Evolutionary conservation across 2,329 filamentous ascomycete genomes (phyloP).

Genomic region (Ceratocystis lukuohia): DNA sequence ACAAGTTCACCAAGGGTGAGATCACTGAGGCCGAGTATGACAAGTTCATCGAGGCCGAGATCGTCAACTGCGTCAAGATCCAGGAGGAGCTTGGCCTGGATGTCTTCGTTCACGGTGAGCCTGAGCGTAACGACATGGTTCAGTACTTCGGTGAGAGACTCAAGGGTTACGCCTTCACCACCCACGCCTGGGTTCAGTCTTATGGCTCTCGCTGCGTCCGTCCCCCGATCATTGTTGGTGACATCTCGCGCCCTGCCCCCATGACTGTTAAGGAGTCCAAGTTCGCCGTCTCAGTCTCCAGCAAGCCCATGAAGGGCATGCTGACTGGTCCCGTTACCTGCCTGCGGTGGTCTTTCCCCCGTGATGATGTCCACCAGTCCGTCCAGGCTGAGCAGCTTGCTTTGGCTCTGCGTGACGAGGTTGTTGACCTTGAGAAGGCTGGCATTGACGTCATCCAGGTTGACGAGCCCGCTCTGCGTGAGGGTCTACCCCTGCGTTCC

Average conservation of each 20-base stretch:
- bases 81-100: constrained; percentile 97
- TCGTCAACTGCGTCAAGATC: constrained; percentile 84
- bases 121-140: constrained; percentile 99
- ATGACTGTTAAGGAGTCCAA: constrained; percentile 99
- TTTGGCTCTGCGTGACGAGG: constrained; percentile 95
- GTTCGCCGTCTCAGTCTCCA: constrained; percentile 89
- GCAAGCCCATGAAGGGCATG: constrained; percentile 99
- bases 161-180: constrained; percentile 96
- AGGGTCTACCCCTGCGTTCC: constrained; percentile 91
- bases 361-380: constrained; percentile 98
- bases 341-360: constrained; percentile 98
- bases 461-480: constrained; percentile 96
- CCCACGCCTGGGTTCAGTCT: constrained; percentile 95
- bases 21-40: constrained; percentile 89
- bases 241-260: constrained; percentile 88
- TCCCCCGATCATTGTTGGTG: constrained; percentile 95
- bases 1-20: constrained; percentile 98
- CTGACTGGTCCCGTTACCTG: constrained; percentile 98
- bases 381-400: constrained; percentile 98
- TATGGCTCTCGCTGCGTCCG: constrained; percentile 98
- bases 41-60: constrained; percentile 99
- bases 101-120: constrained; percentile 96
- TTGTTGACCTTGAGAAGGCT: constrained; percentile 92
- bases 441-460: constrained; percentile 98
- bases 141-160: constrained; percentile 99